Percentiles rank a stretch among this genome's conserved stretches.
Conservation (phyloP, 257 asterid species). For the Salvia rosmarinus region DNA sequence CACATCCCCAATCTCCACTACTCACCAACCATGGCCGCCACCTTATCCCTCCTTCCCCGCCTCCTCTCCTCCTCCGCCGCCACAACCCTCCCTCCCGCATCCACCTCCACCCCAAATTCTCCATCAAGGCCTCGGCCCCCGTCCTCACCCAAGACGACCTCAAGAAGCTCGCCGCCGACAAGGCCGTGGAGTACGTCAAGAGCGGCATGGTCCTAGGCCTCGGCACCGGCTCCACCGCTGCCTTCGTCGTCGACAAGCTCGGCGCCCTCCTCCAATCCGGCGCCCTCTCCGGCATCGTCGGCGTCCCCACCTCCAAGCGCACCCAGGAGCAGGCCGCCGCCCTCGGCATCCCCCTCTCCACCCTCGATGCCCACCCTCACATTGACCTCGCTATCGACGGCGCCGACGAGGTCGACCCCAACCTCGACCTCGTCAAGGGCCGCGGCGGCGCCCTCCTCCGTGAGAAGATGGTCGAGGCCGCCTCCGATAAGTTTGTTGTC, state of each 20-base stretch:
- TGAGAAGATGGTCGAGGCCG: slow-evolving; percentile 98
- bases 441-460: slow-evolving; percentile 92
- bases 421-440: slow-evolving; percentile 89
- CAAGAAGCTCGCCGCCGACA: slow-evolving; percentile 88
- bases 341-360: slow-evolving; percentile 64
- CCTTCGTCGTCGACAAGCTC: slow-evolving; percentile 87
- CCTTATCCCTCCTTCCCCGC: slow-evolving; percentile 40
- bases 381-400: slow-evolving; percentile 87
- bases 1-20: slow-evolving; percentile 35
- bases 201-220: slow-evolving; percentile 95
- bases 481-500: slow-evolving; percentile 79
- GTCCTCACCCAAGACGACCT: slow-evolving; percentile 81
- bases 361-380: slow-evolving; percentile 69
- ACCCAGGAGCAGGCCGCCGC: slow-evolving; percentile 74
- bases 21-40: slow-evolving; percentile 46
- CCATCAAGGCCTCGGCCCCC: slow-evolving; percentile 54
- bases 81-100: slow-evolving; percentile 42
- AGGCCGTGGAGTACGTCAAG: slow-evolving; percentile 83
- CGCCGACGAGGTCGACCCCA: slow-evolving; percentile 91
- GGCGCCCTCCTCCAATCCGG: slow-evolving; percentile 78
- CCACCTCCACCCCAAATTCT: slow-evolving; percentile 34
- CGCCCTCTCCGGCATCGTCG: slow-evolving; percentile 62
- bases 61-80: slow-evolving; percentile 32
- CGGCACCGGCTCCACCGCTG: slow-evolving; percentile 99
- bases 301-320: slow-evolving; percentile 83